These are phyloP conservation scores for Actinomortierella wolfii DNA, from an alignment of 371 early-diverging fungal genomes.

Conservation along the genomic window DNA sequence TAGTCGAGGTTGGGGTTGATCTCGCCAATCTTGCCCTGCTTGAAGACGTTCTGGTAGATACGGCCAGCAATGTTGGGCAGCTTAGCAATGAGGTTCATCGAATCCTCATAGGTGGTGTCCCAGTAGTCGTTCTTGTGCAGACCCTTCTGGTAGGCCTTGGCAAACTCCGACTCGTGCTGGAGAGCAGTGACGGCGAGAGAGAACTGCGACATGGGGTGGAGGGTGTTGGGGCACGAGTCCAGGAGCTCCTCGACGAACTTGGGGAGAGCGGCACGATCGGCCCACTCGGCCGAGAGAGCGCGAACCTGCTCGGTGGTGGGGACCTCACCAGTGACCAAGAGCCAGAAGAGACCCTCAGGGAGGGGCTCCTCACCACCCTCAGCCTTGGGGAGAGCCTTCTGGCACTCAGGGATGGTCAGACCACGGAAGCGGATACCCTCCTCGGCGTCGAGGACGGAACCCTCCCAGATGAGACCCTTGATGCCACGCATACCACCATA, in stretches of 20 bases:
- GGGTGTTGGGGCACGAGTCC: slow-evolving; percentile 96
- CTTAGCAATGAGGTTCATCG: slow-evolving; percentile 98
- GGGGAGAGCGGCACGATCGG: slow-evolving; percentile 90
- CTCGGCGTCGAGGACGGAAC: slow-evolving; percentile 95
- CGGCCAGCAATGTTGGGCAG: slow-evolving; percentile 95
- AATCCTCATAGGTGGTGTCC: slow-evolving; percentile 96
- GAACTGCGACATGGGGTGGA: slow-evolving; percentile 99
- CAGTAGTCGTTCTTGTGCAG: slow-evolving; percentile 96
- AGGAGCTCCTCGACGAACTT: slow-evolving; percentile 94
- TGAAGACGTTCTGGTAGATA: slow-evolving; percentile 98
- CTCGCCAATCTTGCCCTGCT: slow-evolving; percentile 90
- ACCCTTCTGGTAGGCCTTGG: slow-evolving; percentile 95
- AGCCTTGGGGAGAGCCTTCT: slow-evolving; percentile 87
- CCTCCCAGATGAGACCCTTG: slow-evolving; percentile 98
- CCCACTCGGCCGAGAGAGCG: slow-evolving; percentile 93
- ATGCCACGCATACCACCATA: slow-evolving; percentile 99
- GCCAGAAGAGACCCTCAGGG: slow-evolving; percentile 98
- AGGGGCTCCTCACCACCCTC: slow-evolving; percentile 91
- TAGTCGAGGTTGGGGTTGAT: slow-evolving; percentile 90
- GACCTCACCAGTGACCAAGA: slow-evolving; percentile 96
- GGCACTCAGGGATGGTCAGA: slow-evolving; percentile 96
- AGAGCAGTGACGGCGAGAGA: slow-evolving; percentile 94
- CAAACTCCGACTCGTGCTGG: slow-evolving; percentile 94
- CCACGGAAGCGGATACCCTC: slow-evolving; percentile 99
- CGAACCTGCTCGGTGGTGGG: slow-evolving; percentile 94